Percentiles rank a stretch among this genome's conserved stretches.
These are phyloP conservation scores for Viridothelium virens DNA, from an alignment of 495 filamentous ascomycete species.

Conservation along the genomic window DNA sequence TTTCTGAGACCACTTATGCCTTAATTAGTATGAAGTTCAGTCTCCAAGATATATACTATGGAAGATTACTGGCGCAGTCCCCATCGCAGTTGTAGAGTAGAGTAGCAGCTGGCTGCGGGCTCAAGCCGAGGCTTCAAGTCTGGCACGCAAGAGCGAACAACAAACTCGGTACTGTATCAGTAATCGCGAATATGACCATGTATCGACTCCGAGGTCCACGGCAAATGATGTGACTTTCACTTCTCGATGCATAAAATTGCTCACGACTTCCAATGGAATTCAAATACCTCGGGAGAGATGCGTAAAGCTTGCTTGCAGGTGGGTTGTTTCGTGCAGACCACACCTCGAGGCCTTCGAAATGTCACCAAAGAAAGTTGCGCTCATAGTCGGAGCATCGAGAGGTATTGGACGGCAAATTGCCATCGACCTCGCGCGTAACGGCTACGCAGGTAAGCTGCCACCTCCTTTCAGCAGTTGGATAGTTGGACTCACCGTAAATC, in stretches of 20 bases:
- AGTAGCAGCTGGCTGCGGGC: too few species aligned
- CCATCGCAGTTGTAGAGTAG: too few species aligned
- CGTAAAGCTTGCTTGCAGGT: not conserved
- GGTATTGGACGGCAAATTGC: slow-evolving; percentile 76
- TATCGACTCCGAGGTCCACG: too few species aligned
- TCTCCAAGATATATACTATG: not conserved
- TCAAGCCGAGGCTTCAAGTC: too few species aligned
- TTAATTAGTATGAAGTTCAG: slow-evolving; percentile 1
- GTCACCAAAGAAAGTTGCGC: slow-evolving; percentile 44
- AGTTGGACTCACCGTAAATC: not conserved
- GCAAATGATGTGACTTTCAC: too few species aligned
- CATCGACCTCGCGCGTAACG: slow-evolving; percentile 61
- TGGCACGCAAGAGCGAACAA: too few species aligned
- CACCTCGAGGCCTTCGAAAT: slow-evolving; percentile 16
- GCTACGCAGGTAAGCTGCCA: slow-evolving; percentile 53
- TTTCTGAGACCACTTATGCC: not conserved
- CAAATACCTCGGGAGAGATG: not conserved
- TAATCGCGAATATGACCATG: too few species aligned
- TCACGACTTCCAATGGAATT: not conserved
- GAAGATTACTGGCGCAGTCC: not conserved
- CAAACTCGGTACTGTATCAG: too few species aligned
- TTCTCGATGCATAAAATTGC: not conserved
- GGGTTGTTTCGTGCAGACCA: slow-evolving; percentile 14
- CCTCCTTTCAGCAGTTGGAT: not conserved
- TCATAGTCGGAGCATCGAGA: slow-evolving; percentile 65